Evolutionary conservation across 164 flowering plant species (phyloP), one percentile per base, ranked within the genome.

Genomic region (Kalanchoe fedtschenkoi): DNA sequence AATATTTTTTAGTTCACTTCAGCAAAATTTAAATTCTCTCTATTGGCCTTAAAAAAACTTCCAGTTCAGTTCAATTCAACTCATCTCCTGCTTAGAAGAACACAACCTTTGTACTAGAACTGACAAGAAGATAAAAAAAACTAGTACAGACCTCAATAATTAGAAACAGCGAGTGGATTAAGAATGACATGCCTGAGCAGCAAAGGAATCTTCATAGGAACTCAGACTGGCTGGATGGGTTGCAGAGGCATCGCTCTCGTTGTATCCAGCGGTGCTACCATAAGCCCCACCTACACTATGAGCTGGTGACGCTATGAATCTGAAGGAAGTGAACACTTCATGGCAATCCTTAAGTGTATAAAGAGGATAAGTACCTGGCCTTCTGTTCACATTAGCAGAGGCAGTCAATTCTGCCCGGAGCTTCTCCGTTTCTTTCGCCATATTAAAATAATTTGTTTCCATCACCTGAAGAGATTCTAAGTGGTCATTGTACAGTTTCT

Each of bases 361-460:
- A 8, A 2, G 15, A 46, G 11, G 17, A 43, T 30, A 19, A 28
- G 34, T 70, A 86, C 92, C 92, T 60, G 79, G 58, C 72, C 86
- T 75, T 63, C 79, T 81, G 64, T 89, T 93, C 65, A 69, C 66
- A 60, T 70, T 82, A 60, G 89, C 68, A 54, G 81, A 26, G 64
- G 78, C 88, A 63, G 74, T 76, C 69, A 92, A 66, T 72, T 89
- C 87, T 55, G 87, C 87, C n/a, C 87, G 81, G 61, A 89, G 98
- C 76, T 88, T 92, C 65, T 90, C 97, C 61, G 89, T 83, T 77
- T 92, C 98, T 68, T 83, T 80, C 21, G 86, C 72, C 97, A 92
- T 92, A 28, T 82, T 77, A 54, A 78, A 46, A 68, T 89, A 92
- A 69, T 89, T 86, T 77, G 84, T 86, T 77, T 92, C 97, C 98